A percentile compares a stretch with the other conserved stretches of the same genome.
Conservation (phyloP, 148 eudicot species). For the Vaccinium corymbosum region DNA sequence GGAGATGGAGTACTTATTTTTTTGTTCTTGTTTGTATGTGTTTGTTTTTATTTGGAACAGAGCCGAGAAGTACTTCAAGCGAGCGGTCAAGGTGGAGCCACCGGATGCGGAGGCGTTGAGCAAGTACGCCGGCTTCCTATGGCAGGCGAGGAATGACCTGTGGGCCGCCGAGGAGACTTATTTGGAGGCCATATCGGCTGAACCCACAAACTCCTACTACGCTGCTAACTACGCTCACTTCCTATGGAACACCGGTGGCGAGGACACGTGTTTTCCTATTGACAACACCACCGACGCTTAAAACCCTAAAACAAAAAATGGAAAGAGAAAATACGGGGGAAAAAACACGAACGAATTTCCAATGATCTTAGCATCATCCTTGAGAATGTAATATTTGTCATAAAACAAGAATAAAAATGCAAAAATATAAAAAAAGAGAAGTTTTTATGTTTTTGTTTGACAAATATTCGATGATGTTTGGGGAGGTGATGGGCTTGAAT, state of each 20-base stretch:
- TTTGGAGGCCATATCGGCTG: conserved; percentile 70
- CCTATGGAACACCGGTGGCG: conserved; percentile 87
- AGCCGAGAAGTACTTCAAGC: conserved; percentile 89
- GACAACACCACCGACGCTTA: conserved; percentile 28
- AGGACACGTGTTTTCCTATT: conserved; percentile 84
- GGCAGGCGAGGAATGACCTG: conserved; percentile 76
- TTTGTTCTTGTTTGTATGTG: not conserved
- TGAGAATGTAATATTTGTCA: not conserved
- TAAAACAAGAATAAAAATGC: not conserved
- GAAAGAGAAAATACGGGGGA: not conserved
- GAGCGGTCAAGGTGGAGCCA: conserved; percentile 63
- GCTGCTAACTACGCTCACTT: conserved; percentile 82
- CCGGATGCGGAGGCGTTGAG: conserved; percentile 84
- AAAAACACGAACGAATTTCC: not conserved
- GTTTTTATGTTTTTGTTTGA: not conserved
- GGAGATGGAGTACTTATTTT: not conserved
- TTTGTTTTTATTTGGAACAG: conserved; percentile 33
- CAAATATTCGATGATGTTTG: not conserved
- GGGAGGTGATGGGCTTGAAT: not conserved
- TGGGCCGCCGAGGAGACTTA: conserved; percentile 97
- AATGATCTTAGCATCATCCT: not conserved
- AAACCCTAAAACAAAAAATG: not conserved
- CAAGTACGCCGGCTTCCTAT: conserved; percentile 83
- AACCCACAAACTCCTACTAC: conserved; percentile 67
- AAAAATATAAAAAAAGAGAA: not conserved